Evolutionary conservation across 1,284 basidiomycete genomes (phyloP).

Genomic region (Cryptococcus jaspeensis): DNA sequence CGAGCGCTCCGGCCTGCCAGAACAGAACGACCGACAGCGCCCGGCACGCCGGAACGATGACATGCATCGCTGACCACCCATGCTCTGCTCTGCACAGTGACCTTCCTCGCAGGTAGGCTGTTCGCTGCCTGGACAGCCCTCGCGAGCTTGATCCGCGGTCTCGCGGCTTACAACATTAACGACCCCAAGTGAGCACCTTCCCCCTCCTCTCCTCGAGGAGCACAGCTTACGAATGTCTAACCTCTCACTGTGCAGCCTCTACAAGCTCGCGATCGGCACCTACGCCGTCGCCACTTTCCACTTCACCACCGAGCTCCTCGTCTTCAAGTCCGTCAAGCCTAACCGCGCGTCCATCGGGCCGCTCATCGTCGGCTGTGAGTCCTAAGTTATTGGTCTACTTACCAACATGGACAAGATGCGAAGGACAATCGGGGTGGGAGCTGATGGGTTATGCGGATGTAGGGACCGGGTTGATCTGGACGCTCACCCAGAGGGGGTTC

Average conservation of each 20-base stretch:
- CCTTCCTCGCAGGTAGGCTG: conserved; percentile 75
- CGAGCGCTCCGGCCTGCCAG: no score
- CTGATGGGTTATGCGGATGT: neutral
- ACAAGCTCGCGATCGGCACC: conserved; percentile 81
- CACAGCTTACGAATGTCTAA: neutral
- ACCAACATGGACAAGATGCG: neutral
- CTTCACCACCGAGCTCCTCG: conserved; percentile 79
- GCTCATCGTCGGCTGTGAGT: conserved; percentile 82
- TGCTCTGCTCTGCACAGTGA: conserved; percentile 60
- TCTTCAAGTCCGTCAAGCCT: conserved; percentile 75
- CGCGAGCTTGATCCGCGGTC: conserved; percentile 72
- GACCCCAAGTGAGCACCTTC: conserved; percentile 66
- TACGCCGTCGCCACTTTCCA: conserved; percentile 89
- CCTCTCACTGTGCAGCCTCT: conserved; percentile 61
- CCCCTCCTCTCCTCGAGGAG: neutral
- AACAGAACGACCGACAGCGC: no score
- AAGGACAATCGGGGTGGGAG: neutral
- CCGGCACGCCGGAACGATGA: neutral
- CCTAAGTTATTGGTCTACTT: no score
- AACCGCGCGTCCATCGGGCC: conserved; percentile 69
- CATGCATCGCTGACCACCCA: neutral
- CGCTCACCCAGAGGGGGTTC: conserved; percentile 31
- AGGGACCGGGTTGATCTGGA: conserved; percentile 35
- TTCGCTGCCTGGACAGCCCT: conserved; percentile 87
- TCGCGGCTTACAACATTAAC: conserved; percentile 83